Conservation (phyloP, 306 rosid species). For the Prunus davidiana region DNA sequence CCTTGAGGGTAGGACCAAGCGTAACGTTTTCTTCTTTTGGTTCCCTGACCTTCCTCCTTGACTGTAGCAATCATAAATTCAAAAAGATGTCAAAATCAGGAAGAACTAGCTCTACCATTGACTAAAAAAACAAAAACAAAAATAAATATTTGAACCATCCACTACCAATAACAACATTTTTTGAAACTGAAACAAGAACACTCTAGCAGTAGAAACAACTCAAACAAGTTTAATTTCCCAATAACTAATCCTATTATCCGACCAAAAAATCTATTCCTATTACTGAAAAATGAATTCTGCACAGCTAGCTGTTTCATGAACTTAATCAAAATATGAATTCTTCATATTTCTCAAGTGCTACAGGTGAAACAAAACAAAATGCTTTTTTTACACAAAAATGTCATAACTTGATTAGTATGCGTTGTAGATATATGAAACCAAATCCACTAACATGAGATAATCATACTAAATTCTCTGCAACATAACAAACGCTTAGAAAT, state of each 20-base stretch:
- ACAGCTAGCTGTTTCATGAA: too few relatives aligned
- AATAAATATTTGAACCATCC: neutral
- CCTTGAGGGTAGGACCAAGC: slow-evolving; percentile 78
- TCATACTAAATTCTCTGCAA: too few relatives aligned
- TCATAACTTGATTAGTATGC: too few relatives aligned
- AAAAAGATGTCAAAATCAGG: neutral
- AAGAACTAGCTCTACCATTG: neutral
- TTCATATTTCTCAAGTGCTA: too few relatives aligned
- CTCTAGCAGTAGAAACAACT: neutral
- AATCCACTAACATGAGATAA: too few relatives aligned
- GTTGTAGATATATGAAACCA: too few relatives aligned
- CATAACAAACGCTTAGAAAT: too few relatives aligned
- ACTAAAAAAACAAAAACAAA: neutral
- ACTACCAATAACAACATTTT: neutral
- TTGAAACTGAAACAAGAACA: neutral
- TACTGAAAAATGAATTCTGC: too few relatives aligned
- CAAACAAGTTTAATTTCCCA: too few relatives aligned
- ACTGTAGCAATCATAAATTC: neutral
- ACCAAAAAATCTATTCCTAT: neutral
- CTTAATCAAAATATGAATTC: too few relatives aligned
- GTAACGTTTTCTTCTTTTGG: slow-evolving; percentile 92
- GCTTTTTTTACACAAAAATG: too few relatives aligned
- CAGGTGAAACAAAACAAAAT: too few relatives aligned
- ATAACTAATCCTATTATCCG: neutral
- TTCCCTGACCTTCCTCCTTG: slow-evolving; percentile 73